Evolutionary conservation across 257 asterid species (phyloP).

Genomic region (Gardenia jasminoides): DNA sequence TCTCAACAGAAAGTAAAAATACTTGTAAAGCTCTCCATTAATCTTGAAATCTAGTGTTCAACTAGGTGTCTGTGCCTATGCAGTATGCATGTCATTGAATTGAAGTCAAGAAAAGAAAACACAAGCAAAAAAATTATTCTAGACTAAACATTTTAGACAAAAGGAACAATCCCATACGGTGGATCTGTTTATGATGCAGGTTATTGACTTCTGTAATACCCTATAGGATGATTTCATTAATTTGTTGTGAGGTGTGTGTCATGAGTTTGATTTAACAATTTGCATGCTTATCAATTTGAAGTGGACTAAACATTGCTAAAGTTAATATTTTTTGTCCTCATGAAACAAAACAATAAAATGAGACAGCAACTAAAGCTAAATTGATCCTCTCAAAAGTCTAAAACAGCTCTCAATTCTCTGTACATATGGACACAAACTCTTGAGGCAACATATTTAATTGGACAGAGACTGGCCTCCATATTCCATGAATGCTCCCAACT

Average conservation of each 20-base stretch:
- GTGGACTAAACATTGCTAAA: neutral
- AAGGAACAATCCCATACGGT: neutral
- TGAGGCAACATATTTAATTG: conserved; percentile 41
- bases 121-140: neutral
- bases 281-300: neutral
- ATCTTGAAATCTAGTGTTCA: too few relatives aligned
- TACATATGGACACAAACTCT: neutral
- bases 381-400: neutral
- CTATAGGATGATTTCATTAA: neutral
- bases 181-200: neutral
- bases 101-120: neutral
- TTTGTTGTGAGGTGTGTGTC: neutral
- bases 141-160: too few relatives aligned
- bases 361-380: neutral
- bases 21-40: too few relatives aligned
- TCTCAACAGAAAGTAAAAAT: too few relatives aligned
- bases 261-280: neutral
- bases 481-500: conserved; percentile 45
- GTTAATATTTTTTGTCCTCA: neutral
- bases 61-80: too few relatives aligned
- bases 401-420: neutral
- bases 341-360: neutral
- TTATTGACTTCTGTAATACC: neutral
- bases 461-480: conserved; percentile 44
- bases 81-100: neutral